Base-by-base conservation (phyloP, 164 flowering plant species). In the Magnolia officinalis region DNA sequence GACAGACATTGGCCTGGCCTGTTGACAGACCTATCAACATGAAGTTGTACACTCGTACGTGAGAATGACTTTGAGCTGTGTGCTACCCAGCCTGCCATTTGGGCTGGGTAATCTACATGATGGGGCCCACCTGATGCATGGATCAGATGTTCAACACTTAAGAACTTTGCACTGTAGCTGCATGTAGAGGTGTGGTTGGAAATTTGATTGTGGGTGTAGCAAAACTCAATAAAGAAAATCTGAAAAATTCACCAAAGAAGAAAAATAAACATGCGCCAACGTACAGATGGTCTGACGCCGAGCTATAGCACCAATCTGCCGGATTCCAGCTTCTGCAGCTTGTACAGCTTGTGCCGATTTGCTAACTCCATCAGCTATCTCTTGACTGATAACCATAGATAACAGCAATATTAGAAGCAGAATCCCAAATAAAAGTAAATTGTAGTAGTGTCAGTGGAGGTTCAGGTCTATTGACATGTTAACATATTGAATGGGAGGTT, bases 261-360 rank as follows among this genome's bases (percentile, higher is more conserved):
- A 19, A 20, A 67, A 31, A 26, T 11, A 67, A n/a, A n/a, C 69
- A 65, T 11, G 72, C 49, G 21, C 63, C 31, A 61, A 81, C 97
- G 73, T 86, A 95, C 98, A 89, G 37, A 90, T 78, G 16, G 98
- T 92, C 65, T 89, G 94, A 55, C 90, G 82, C 23, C 81, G 96
- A 68, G 97, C 98, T 78, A 84, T 74, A 59, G 92, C 49, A 65
- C 98, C 97, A 49, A 95, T 90, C 76, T 90, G 88, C 50, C 87
- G 83, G 51, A 90, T 89, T 73, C 97, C 98, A 77, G 93, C 92
- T 88, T 90, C 91, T 29, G 97, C 97, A 10, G 96, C 97, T 83
- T 91, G 91, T 75, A 92, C 92, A 74, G 90, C 97, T 84, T 91
- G 90, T 67, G 91, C 82, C 23, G 97, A 95, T 81, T 92, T 92